Percentiles rank a stretch among this genome's conserved stretches.
Conservation (phyloP, 2,329 filamentous ascomycete species). For the Neopestalotiopsis sp. region DNA sequence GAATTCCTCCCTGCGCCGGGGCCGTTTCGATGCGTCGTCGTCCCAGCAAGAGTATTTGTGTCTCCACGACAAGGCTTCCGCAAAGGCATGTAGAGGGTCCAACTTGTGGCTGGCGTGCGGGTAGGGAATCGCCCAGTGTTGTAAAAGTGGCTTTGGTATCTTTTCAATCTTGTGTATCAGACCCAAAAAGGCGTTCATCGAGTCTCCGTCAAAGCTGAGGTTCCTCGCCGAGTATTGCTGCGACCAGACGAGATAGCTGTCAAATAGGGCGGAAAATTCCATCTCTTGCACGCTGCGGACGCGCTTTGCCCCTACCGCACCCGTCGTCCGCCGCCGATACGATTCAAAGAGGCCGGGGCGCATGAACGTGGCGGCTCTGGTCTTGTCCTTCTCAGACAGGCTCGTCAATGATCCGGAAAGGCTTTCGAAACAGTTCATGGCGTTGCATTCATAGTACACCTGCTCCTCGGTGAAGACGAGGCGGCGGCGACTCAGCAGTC, state of each 20-base stretch:
- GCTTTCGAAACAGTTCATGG: conserved; percentile 17
- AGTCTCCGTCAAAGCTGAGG: not conserved
- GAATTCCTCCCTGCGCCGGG: conserved; percentile 5
- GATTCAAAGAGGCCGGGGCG: not conserved
- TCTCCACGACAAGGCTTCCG: conserved; percentile 1
- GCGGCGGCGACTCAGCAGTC: conserved; percentile 7
- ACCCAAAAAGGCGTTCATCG: not conserved
- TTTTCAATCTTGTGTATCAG: not conserved
- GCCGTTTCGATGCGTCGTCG: not conserved
- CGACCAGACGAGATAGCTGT: not conserved
- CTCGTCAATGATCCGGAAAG: not conserved
- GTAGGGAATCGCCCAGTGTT: not conserved
- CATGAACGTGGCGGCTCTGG: not conserved
- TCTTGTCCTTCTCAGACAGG: not conserved
- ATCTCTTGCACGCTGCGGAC: not conserved
- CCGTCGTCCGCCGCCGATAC: not conserved
- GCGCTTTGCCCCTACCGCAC: not conserved
- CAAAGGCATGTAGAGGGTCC: conserved; percentile 3
- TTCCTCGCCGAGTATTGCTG: not conserved
- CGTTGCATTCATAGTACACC: conserved; percentile 22
- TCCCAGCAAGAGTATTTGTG: not conserved
- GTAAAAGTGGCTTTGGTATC: not conserved
- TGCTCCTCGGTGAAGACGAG: conserved; percentile 23
- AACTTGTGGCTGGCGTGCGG: not conserved
- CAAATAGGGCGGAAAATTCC: not conserved